phyloP scores from a whole-genome alignment of 2,329 filamentous ascomycete species.

The Ophiosphaerella korrae region DNA sequence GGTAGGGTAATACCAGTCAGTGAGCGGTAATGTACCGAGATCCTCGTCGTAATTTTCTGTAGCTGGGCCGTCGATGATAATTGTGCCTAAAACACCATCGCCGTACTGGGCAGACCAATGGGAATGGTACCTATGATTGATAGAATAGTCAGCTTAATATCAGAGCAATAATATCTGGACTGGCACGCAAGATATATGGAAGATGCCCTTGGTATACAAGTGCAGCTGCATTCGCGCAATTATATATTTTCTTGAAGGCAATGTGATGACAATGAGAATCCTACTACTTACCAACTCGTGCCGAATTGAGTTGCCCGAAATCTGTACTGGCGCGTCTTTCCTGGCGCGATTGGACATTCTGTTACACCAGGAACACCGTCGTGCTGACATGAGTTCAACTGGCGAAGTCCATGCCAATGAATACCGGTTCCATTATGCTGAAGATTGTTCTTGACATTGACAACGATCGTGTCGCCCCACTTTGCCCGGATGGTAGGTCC shows the following conservation, averaged over 20 bases:
- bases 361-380: conserved; percentile 60
- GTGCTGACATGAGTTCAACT: conserved; percentile 48
- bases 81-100: conserved; percentile 49
- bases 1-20: conserved; percentile 65
- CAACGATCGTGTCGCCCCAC: conserved; percentile 48
- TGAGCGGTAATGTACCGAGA: conserved; percentile 63
- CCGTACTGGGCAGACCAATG: conserved; percentile 52
- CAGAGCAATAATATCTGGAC: too few relatives aligned
- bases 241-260: too few relatives aligned
- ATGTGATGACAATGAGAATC: too few relatives aligned
- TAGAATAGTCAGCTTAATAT: neutral
- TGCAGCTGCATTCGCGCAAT: too few relatives aligned
- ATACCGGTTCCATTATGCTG: conserved; percentile 56
- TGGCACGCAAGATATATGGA: too few relatives aligned
- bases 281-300: conserved; percentile 48
- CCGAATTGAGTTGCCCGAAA: conserved; percentile 60
- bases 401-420: conserved; percentile 58
- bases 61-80: conserved; percentile 51
- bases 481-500: conserved; percentile 57
- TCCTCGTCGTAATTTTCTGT: conserved; percentile 62
- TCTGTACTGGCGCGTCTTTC: conserved; percentile 60
- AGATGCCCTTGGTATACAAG: too few relatives aligned
- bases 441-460: conserved; percentile 48
- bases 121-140: conserved; percentile 11
- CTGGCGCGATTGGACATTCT: conserved; percentile 71